Percentiles rank a stretch among this genome's conserved stretches.
phyloP scores from a whole-genome alignment of 139 green algal genomes.

The Micractinium conductrix region DNA sequence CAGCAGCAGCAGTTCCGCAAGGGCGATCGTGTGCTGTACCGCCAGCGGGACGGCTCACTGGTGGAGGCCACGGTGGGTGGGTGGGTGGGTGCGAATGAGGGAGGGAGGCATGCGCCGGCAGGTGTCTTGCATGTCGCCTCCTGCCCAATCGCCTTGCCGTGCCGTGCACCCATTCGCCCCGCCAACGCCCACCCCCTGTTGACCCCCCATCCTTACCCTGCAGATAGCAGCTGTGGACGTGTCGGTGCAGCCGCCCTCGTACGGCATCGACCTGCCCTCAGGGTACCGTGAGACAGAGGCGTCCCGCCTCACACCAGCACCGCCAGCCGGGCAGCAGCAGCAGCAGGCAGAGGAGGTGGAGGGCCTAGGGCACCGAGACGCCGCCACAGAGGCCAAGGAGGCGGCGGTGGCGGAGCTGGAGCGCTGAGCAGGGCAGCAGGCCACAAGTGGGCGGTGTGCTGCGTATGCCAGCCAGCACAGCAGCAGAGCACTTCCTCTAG shows the following conservation, averaged over 20 bases:
- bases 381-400: slow-evolving; percentile 36
- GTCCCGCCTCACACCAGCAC: background rate
- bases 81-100: too few relatives aligned
- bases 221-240: slow-evolving; percentile 28
- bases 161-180: background rate
- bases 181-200: too few relatives aligned
- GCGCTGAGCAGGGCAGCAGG: too few relatives aligned
- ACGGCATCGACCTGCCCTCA: slow-evolving; percentile 28
- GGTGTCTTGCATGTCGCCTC: background rate
- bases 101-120: background rate
- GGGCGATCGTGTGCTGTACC: slow-evolving; percentile 22
- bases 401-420: slow-evolving; percentile 19
- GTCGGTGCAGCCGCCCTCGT: slow-evolving; percentile 30
- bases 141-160: background rate
- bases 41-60: background rate
- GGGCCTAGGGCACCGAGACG: slow-evolving; percentile 20
- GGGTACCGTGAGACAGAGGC: slow-evolving; percentile 37
- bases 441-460: background rate
- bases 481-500: background rate
- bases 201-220: background rate
- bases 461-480: too few relatives aligned
- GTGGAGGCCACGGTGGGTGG: slow-evolving; percentile 13
- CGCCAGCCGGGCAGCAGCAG: background rate
- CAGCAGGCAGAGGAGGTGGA: background rate
- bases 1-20: slow-evolving; percentile 27